Evolutionary conservation across 208 protist species (phyloP).

Genomic region (Acanthamoeba royreba): DNA sequence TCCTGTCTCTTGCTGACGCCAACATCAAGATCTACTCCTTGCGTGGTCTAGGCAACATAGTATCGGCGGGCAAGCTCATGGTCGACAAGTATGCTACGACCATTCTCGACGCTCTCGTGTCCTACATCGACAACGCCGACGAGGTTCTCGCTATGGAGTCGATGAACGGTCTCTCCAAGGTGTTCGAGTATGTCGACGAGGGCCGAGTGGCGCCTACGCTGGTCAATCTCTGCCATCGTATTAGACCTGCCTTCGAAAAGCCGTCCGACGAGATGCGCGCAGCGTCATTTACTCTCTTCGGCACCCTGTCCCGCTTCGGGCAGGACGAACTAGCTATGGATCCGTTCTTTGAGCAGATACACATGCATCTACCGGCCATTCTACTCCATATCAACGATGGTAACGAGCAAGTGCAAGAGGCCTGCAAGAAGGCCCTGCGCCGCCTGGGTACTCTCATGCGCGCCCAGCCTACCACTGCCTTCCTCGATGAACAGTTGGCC

Average conservation of each 20-base stretch:
- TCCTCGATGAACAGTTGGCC: conserved; percentile 35
- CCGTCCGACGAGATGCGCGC: conserved; percentile 55
- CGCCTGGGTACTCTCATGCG: conserved; percentile 41
- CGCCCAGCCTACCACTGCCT: background rate
- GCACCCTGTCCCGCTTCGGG: conserved; percentile 58
- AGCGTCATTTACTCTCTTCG: conserved; percentile 64
- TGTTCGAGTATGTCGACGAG: conserved; percentile 60
- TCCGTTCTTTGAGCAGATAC: conserved; percentile 68
- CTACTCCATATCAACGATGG: conserved; percentile 66
- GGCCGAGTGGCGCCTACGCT: conserved; percentile 56
- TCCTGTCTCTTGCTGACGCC: conserved; percentile 43
- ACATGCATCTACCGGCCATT: conserved; percentile 56
- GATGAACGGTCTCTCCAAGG: conserved; percentile 61
- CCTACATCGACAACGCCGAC: conserved; percentile 65
- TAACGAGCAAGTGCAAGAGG: background rate
- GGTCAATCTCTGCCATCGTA: conserved; percentile 67
- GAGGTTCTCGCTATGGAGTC: conserved; percentile 61
- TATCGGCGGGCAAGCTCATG: conserved; percentile 29
- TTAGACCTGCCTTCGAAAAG: conserved; percentile 65
- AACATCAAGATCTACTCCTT: conserved; percentile 53
- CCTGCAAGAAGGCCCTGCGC: conserved; percentile 41
- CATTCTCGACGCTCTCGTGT: conserved; percentile 62
- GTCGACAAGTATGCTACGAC: conserved; percentile 66
- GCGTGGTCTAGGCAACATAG: conserved; percentile 62
- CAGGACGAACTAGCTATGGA: conserved; percentile 20